Percentiles rank a stretch among this genome's conserved stretches.
Conservation (phyloP, 1,284 basidiomycete species). For the Microbotryomycetes sp. region DNA sequence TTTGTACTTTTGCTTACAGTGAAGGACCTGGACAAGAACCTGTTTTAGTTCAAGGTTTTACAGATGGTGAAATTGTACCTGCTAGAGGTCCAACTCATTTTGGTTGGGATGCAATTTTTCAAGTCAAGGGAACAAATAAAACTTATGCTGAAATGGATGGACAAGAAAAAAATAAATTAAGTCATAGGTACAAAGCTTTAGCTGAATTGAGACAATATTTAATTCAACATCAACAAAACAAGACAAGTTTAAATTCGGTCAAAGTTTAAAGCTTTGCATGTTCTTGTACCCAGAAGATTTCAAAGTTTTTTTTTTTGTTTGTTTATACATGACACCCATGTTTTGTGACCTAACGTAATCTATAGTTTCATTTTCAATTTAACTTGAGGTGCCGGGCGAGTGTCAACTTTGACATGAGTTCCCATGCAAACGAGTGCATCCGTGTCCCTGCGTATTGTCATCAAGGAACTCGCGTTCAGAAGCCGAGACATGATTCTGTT, state of each 20-base stretch:
- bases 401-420: neutral
- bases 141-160: conserved; percentile 95
- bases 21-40: conserved; percentile 71
- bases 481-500: neutral
- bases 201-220: conserved; percentile 71
- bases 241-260: too few relatives aligned
- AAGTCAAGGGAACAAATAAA: conserved; percentile 60
- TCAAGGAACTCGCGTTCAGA: neutral
- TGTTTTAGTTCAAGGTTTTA: conserved; percentile 84
- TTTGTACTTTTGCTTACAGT: conserved; percentile 92
- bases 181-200: conserved; percentile 82
- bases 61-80: conserved; percentile 79
- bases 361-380: neutral
- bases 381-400: neutral
- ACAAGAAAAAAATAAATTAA: conserved; percentile 79
- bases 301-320: too few relatives aligned
- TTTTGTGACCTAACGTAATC: too few relatives aligned
- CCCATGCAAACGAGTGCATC: neutral
- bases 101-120: conserved; percentile 82
- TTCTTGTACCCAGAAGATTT: too few relatives aligned
- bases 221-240: conserved; percentile 9
- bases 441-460: neutral
- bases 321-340: too few relatives aligned
- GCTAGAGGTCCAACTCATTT: conserved; percentile 59
- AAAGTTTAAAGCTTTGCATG: too few relatives aligned